phyloP scores from a whole-genome alignment of 1,139 yeast genomes.

The Candida smagusa region DNA sequence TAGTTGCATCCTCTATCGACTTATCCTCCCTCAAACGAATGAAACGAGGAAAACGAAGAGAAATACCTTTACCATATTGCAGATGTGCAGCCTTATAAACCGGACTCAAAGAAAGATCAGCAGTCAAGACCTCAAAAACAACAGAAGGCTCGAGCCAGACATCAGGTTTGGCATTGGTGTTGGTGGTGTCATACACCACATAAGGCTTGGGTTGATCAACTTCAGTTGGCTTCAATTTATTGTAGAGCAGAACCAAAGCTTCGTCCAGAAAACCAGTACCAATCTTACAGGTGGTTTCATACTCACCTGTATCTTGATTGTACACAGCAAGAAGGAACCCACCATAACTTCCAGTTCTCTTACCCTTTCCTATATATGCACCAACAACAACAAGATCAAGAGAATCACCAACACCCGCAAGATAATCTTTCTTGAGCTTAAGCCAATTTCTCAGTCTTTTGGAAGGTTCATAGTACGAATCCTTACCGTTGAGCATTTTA shows the following conservation, averaged over 20 bases:
- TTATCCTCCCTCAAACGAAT: conserved; percentile 85
- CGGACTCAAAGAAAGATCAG: conserved; percentile 91
- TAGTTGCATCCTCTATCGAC: conserved; percentile 83
- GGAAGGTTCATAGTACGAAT: conserved; percentile 88
- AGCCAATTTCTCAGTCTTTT: conserved; percentile 95
- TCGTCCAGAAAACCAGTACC: conserved; percentile 98
- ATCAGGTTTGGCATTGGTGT: conserved; percentile 73
- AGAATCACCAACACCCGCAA: conserved; percentile 94
- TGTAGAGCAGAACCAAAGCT: conserved; percentile 57
- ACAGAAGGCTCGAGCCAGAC: conserved; percentile 93
- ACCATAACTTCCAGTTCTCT: conserved; percentile 92
- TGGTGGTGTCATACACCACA: conserved; percentile 61
- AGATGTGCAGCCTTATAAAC: conserved; percentile 84
- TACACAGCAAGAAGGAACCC: conserved; percentile 90
- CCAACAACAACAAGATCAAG: conserved; percentile 92
- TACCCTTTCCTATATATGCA: conserved; percentile 91
- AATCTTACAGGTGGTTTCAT: conserved; percentile 92
- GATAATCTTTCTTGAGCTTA: conserved; percentile 88
- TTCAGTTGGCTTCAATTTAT: conserved; percentile 66
- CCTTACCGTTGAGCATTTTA: conserved; percentile 77
- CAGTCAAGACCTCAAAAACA: conserved; percentile 89
- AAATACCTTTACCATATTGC: conserved; percentile 80
- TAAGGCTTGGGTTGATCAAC: conserved; percentile 66
- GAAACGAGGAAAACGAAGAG: conserved; percentile 89
- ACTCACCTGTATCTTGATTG: conserved; percentile 86